These are phyloP conservation scores for Yarrowia keelungensis DNA, from an alignment of 805 yeast species.

Conservation along the genomic window DNA sequence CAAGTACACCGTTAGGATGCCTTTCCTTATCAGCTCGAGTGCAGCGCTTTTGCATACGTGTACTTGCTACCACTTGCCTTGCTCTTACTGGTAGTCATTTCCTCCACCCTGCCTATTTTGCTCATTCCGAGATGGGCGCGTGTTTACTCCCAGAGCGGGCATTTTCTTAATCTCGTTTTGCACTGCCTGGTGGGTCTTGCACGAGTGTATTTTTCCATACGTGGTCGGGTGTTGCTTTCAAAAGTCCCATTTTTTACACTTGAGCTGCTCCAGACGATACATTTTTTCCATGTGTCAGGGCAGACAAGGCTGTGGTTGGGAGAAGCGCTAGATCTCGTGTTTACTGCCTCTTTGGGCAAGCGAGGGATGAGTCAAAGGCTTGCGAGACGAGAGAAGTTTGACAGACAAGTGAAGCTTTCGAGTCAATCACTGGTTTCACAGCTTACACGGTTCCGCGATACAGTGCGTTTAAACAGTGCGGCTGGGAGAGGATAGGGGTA, in stretches of 20 bases:
- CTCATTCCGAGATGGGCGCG: not conserved
- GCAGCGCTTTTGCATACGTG: not conserved
- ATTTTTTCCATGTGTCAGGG: slow-evolving; percentile 10
- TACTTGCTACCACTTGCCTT: no score
- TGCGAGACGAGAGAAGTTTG: no score
- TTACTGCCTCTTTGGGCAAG: slow-evolving; percentile 14
- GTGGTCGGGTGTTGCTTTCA: not conserved
- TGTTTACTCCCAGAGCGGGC: not conserved
- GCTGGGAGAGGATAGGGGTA: no score
- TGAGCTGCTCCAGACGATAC: not conserved
- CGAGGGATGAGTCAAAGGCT: no score
- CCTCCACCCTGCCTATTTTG: not conserved
- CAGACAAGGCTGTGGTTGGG: no score
- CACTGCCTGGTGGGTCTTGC: not conserved
- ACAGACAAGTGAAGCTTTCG: no score
- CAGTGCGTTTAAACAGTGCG: no score
- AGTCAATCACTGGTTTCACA: no score
- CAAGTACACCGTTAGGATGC: slow-evolving; percentile 20
- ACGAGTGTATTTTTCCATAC: no score
- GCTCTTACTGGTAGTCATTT: no score
- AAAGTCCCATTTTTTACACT: slow-evolving; percentile 12
- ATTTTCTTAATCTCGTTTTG: not conserved
- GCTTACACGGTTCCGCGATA: no score
- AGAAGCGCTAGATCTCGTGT: slow-evolving; percentile 1
- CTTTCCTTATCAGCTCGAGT: slow-evolving; percentile 22